Evolutionary conservation across 139 green algal genomes (phyloP).

Genomic region (Pycnococcus provasolii): DNA sequence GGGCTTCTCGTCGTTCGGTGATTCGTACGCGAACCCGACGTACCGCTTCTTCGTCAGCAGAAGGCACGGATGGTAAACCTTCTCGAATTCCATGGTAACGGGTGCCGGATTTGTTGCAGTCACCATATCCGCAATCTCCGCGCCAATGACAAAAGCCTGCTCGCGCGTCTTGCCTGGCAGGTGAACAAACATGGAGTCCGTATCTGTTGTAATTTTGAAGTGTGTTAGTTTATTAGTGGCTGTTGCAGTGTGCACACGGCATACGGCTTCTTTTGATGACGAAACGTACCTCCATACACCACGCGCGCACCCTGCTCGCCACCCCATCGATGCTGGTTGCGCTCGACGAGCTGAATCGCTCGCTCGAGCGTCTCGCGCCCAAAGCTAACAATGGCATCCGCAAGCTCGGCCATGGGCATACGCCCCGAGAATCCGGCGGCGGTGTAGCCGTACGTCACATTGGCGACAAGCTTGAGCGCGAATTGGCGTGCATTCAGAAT

Average conservation of each 20-base stretch:
- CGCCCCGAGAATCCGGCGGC: constrained; percentile 59
- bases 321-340: constrained; percentile 12
- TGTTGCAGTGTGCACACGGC: no score
- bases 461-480: constrained; percentile 92
- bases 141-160: constrained; percentile 71
- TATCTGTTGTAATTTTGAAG: constrained; percentile 15
- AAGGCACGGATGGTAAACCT: constrained; percentile 88
- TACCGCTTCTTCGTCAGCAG: constrained; percentile 98
- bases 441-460: constrained; percentile 81
- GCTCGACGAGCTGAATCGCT: constrained; percentile 68
- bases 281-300: constrained; percentile 35
- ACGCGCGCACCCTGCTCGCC: constrained; percentile 49
- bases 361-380: constrained; percentile 77
- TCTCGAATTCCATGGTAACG: constrained; percentile 89
- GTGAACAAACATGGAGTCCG: constrained; percentile 75
- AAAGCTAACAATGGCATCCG: constrained; percentile 81
- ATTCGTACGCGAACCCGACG: constrained; percentile 79
- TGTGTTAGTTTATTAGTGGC: neutral
- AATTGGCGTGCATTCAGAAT: constrained; percentile 90
- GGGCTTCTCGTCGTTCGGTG: constrained; percentile 41
- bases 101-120: constrained; percentile 77
- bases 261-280: neutral
- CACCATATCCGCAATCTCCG: constrained; percentile 71
- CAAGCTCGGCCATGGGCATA: constrained; percentile 93
- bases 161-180: constrained; percentile 50